Evolutionary conservation across 2,329 filamentous ascomycete species (phyloP), one percentile per base, ranked within the genome.

Genomic region (Davidsoniella virescens): DNA sequence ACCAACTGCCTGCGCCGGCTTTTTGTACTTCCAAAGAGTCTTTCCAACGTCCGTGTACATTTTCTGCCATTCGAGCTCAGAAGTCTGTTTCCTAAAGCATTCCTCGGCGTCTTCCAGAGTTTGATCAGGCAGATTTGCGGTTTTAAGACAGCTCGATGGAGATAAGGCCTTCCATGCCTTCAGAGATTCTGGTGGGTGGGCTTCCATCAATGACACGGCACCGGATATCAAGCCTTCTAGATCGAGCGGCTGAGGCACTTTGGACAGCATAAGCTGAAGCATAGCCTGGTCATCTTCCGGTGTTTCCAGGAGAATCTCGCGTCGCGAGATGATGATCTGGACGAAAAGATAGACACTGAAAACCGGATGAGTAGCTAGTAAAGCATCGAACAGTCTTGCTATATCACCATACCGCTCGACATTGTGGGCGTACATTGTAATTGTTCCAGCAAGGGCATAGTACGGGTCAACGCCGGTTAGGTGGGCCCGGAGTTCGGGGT

Each of bases 401-500:
- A 98, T 96, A 57, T 90, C 84, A 55, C 77, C 76, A 62, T 94
- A 95, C 40, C 82, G 80, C 64, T 92, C 82, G 54, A 98, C 87
- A 62, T 96, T 90, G 65, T 98, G 92, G 16, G 92, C 87, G 64
- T 95, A 98, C 69, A 98, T 80, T 33, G 93, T 98, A 41, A 98
- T 73, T 0, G 87, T 94, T 44, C 87, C 87, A n/a, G 86, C 80
- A 4, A 98, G 72, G 4, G 92, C 92, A 63, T 94, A 98, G 64
- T 88, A 95, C 1, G 92, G 90, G 60, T 88, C 79, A 14, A 81
- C 83, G 20, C 72, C 73, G 1, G 81, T 77, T n/a, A 95, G 70
- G 65, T 94, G 90, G 6, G 65, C 68, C 62, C 77, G 82, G 20
- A 98, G 71, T 41, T 71, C 68, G 4, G 80, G 75, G 63, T 95